phyloP scores from a whole-genome alignment of 2,329 filamentous ascomycete species.

The Talaromyces verruculosus region DNA sequence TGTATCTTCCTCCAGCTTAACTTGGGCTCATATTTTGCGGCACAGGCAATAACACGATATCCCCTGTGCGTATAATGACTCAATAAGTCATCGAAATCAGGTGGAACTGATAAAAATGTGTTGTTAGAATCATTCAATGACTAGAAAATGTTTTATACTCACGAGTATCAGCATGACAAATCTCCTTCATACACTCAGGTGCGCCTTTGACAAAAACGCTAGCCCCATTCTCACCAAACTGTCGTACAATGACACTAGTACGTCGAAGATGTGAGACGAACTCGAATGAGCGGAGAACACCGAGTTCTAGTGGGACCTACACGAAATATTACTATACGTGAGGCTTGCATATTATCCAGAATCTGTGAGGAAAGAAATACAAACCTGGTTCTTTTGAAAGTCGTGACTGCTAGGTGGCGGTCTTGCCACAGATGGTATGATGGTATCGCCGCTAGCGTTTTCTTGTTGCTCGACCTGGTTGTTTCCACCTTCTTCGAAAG shows the following conservation, averaged over 20 bases:
- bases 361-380: background rate
- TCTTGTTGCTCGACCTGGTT: slow-evolving; percentile 60
- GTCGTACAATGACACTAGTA: slow-evolving; percentile 87
- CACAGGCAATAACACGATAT: slow-evolving; percentile 94
- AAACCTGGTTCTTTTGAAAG: slow-evolving; percentile 18
- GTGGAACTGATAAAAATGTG: slow-evolving; percentile 59
- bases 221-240: slow-evolving; percentile 79
- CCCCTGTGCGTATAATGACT: slow-evolving; percentile 92
- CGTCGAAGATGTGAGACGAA: slow-evolving; percentile 90
- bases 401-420: slow-evolving; percentile 65
- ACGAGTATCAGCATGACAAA: slow-evolving; percentile 80
- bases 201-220: slow-evolving; percentile 95
- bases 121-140: background rate
- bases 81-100: slow-evolving; percentile 85
- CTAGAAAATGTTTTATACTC: slow-evolving; percentile 37
- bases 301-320: slow-evolving; percentile 69
- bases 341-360: slow-evolving; percentile 9
- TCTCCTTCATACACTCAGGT: slow-evolving; percentile 92
- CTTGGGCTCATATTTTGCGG: slow-evolving; percentile 81
- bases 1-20: slow-evolving; percentile 92
- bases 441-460: slow-evolving; percentile 74
- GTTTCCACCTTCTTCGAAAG: slow-evolving; percentile 77
- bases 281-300: slow-evolving; percentile 87
- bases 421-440: slow-evolving; percentile 75
- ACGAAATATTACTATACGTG: background rate